Conservation (phyloP, 257 asterid genomes). For the Solanum sitiens region DNA sequence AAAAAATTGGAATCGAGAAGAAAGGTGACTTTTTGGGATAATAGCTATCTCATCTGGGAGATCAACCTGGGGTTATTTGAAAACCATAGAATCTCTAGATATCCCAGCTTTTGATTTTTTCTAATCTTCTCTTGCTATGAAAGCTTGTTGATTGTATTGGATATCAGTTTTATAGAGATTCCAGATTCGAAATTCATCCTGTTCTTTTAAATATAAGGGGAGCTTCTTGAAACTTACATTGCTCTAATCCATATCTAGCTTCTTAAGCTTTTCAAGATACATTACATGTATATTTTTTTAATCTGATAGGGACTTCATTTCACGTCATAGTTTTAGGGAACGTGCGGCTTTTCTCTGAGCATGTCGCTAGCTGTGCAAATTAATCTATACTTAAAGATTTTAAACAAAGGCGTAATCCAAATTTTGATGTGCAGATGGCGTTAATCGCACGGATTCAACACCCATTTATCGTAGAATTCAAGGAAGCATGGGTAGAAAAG, state of each 20-base stretch:
- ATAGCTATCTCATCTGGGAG: background rate
- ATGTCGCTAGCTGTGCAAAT: background rate
- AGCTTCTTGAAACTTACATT: background rate
- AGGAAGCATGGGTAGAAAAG: constrained; percentile 99
- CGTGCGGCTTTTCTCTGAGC: background rate
- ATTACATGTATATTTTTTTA: background rate
- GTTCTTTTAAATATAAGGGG: background rate
- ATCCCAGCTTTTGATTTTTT: background rate
- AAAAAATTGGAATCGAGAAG: background rate
- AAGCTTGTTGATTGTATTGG: background rate
- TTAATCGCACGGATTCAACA: constrained; percentile 86
- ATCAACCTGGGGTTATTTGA: background rate
- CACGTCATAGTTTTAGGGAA: background rate
- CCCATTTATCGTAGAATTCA: constrained; percentile 87
- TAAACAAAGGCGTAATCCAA: background rate
- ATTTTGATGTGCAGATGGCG: constrained; percentile 73
- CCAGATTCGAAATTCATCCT: background rate
- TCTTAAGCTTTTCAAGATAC: background rate
- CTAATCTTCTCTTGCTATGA: background rate
- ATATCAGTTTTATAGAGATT: background rate
- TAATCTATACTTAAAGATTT: background rate
- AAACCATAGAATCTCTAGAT: background rate
- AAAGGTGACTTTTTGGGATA: background rate
- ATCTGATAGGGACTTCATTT: background rate
- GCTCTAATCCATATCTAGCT: background rate